A percentile compares a stretch with the other conserved stretches of the same genome.
Conservation (phyloP, 1,284 basidiomycete species). For the Baeospora myosura region DNA sequence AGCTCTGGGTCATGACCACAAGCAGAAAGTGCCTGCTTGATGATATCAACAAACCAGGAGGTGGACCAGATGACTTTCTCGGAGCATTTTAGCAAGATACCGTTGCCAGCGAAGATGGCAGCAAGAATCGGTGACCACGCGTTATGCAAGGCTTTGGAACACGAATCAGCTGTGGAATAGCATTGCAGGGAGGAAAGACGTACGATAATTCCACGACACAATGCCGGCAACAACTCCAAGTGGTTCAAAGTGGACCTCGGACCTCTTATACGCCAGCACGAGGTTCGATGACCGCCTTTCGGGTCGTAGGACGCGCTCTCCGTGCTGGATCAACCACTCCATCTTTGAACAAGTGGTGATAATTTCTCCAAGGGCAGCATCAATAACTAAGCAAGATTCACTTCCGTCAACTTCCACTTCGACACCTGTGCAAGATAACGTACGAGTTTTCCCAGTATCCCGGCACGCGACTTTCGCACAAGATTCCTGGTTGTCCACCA, state of each 20-base stretch:
- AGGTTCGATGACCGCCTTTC: conserved; percentile 68
- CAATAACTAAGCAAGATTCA: conserved; percentile 53
- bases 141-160: conserved; percentile 93
- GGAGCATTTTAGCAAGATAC: conserved; percentile 86
- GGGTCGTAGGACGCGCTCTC: conserved; percentile 67
- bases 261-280: conserved; percentile 80
- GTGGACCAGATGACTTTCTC: conserved; percentile 90
- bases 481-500: conserved; percentile 78
- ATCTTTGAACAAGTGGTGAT: conserved; percentile 84
- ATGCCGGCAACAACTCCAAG: conserved; percentile 90
- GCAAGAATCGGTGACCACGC: conserved; percentile 90
- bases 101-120: conserved; percentile 86
- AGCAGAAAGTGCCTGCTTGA: conserved; percentile 64
- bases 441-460: conserved; percentile 94
- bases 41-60: conserved; percentile 72
- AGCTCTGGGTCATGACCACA: conserved; percentile 79
- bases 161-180: conserved; percentile 38
- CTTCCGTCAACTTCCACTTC: conserved; percentile 2
- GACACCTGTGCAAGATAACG: conserved; percentile 24
- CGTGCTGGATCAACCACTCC: conserved; percentile 80
- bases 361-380: conserved; percentile 86
- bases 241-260: conserved; percentile 83
- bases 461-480: conserved; percentile 88
- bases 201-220: conserved; percentile 93
- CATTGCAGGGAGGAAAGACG: conserved; percentile 20